A percentile compares a stretch with the other conserved stretches of the same genome.
phyloP scores from a whole-genome alignment of 1,284 basidiomycete genomes.

The Blastosporella zonata region DNA sequence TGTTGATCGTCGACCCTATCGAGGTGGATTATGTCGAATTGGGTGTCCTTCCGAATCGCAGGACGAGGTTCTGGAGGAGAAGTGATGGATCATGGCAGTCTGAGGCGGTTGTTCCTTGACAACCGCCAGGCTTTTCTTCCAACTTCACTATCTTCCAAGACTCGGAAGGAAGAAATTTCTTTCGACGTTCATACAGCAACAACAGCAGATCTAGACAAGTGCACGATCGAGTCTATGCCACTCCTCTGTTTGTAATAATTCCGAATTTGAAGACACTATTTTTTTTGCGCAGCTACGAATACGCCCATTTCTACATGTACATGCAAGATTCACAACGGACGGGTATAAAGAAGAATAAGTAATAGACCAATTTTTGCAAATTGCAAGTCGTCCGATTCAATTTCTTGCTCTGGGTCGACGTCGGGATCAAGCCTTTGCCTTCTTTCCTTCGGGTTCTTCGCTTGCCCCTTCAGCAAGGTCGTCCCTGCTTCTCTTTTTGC shows the following conservation, averaged over 20 bases:
- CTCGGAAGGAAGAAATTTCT: too few relatives aligned
- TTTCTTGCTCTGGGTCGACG: not conserved
- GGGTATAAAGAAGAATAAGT: constrained; percentile 22
- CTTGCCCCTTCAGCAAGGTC: constrained; percentile 32
- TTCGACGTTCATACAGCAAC: too few relatives aligned
- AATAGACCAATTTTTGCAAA: constrained; percentile 17
- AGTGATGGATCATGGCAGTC: constrained; percentile 48
- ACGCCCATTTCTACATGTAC: constrained; percentile 16
- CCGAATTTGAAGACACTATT: not conserved
- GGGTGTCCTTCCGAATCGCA: constrained; percentile 47
- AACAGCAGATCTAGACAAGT: too few relatives aligned
- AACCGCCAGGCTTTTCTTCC: not conserved
- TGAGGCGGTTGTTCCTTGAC: constrained; percentile 55
- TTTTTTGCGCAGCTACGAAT: not conserved
- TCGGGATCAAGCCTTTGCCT: constrained; percentile 35
- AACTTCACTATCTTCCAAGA: not conserved
- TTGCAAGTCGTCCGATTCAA: not conserved
- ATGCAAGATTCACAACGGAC: constrained; percentile 10
- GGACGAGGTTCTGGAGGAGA: constrained; percentile 48
- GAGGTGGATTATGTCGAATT: constrained; percentile 65
- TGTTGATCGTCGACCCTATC: constrained; percentile 61
- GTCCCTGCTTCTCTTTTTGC: constrained; percentile 37
- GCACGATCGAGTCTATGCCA: too few relatives aligned
- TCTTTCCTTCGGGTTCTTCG: constrained; percentile 39
- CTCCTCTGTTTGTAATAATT: not conserved